Evolutionary conservation across 306 rosid genomes (phyloP).

Genomic region (Pyrus bretschneideri): DNA sequence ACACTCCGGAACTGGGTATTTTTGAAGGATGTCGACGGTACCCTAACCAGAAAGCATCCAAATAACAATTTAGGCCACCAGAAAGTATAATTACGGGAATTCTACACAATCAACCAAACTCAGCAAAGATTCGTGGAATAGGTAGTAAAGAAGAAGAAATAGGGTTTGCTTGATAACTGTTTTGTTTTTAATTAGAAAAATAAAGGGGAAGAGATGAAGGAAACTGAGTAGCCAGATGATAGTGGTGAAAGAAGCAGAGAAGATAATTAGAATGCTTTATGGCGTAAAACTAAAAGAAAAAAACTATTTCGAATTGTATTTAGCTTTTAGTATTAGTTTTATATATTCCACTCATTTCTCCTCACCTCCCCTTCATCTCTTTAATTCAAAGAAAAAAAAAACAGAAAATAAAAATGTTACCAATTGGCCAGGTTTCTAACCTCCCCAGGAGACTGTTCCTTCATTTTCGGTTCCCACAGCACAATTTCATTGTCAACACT

Average conservation of each 20-base stretch:
- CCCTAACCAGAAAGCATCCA: conserved; percentile 45
- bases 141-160: background rate
- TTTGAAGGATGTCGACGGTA: conserved; percentile 80
- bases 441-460: conserved; percentile 97
- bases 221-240: background rate
- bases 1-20: conserved; percentile 91
- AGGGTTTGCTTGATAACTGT: background rate
- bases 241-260: background rate
- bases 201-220: background rate
- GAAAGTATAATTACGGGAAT: background rate
- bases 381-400: background rate
- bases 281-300: background rate
- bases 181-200: background rate
- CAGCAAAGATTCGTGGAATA: background rate
- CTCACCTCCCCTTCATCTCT: background rate
- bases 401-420: background rate
- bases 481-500: conserved; percentile 94
- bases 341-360: background rate
- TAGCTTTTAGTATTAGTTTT: background rate
- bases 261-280: background rate
- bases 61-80: background rate
- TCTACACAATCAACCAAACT: background rate
- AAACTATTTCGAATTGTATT: too few species aligned
- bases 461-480: conserved; percentile 92
- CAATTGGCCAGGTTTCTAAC: conserved; percentile 25